Base-by-base conservation (phyloP, 495 filamentous ascomycete genomes). In the Penicillium pulvis region DNA sequence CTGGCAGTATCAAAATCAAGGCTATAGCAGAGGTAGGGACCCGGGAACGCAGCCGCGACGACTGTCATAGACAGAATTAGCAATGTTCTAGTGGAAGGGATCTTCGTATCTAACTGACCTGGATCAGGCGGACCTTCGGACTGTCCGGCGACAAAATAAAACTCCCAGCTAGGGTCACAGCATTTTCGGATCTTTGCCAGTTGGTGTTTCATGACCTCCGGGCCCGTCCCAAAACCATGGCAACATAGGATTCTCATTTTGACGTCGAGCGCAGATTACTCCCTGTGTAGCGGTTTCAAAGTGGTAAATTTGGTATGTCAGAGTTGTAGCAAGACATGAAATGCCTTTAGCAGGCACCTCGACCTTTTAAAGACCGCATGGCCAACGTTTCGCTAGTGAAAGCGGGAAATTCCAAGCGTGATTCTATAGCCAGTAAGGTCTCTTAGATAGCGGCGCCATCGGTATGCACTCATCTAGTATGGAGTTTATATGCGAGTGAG, bases 191-290 rank as follows among this genome's bases (percentile, higher is more conserved):
- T 9, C 3, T n/a, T 26, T 20, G 59, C 50, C 43, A 68, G 23
- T 24, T 68, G 65, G 33, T 49, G 49, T 44, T 61, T 48, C 47
- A 68, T 54, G 47, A 63, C 47, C 26, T 43, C 46, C 16, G 62
- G 42, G 14, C 17, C 47, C 12, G 59, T 65, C 14, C 65, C 65
- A 28, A 49, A 57, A 7, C 65, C 65, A 48, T 65, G 65, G 11
- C 64, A 59, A 42, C 65, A 68, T 33, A 68, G 54, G 23, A 68
- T 63, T 36, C 36, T 54, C 65, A 65, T 23, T 23, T 23, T 65
- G 4, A 23, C 51, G 55, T 4, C 17, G 42, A 4, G 42, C 9
- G 6, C 3, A 36, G 33, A 14, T 12, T 11, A 36, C 10, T 11
- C 33, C 12, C 12, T 36, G 33, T 14, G 7, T 10, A 6, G 0